These are phyloP conservation scores for Sarcodon aspratus DNA, from an alignment of 768 basidiomycete species.

Conservation along the genomic window DNA sequence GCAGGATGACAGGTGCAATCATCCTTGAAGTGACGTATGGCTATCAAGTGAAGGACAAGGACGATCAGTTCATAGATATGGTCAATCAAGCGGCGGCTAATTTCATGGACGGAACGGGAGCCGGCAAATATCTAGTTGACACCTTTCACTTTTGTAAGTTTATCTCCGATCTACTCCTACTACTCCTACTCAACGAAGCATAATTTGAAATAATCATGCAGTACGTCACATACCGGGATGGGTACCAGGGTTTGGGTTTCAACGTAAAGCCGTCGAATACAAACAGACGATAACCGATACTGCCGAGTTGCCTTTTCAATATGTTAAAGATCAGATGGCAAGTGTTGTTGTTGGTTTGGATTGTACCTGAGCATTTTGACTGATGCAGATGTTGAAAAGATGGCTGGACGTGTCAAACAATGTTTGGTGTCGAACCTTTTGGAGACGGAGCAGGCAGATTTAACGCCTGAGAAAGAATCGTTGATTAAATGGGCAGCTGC, in stretches of 20 bases:
- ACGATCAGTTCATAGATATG: constrained; percentile 16
- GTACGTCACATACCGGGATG: constrained; percentile 26
- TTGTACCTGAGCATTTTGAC: too few species aligned
- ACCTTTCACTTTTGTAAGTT: constrained; percentile 18
- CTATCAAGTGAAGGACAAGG: constrained; percentile 11
- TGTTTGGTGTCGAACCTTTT: constrained; percentile 47
- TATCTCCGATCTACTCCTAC: too few species aligned
- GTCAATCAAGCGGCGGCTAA: constrained; percentile 14
- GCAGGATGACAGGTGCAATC: constrained; percentile 2
- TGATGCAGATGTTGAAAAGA: too few species aligned
- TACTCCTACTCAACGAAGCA: neutral
- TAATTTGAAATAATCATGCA: too few species aligned
- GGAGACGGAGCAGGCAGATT: too few species aligned
- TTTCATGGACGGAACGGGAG: constrained; percentile 11
- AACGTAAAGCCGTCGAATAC: constrained; percentile 18
- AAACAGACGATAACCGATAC: constrained; percentile 7
- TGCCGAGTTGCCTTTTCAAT: constrained; percentile 17
- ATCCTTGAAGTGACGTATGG: constrained; percentile 19
- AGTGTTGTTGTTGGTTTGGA: too few species aligned
- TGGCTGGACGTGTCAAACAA: constrained; percentile 40
- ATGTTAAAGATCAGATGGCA: constrained; percentile 21
- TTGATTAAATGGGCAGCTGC: constrained; percentile 7
- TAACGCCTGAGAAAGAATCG: constrained; percentile 4
- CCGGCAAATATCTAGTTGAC: constrained; percentile 19
- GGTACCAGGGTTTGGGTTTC: constrained; percentile 27